Conservation (phyloP, 2,329 filamentous ascomycete genomes). For the Monilinia fructicola region DNA sequence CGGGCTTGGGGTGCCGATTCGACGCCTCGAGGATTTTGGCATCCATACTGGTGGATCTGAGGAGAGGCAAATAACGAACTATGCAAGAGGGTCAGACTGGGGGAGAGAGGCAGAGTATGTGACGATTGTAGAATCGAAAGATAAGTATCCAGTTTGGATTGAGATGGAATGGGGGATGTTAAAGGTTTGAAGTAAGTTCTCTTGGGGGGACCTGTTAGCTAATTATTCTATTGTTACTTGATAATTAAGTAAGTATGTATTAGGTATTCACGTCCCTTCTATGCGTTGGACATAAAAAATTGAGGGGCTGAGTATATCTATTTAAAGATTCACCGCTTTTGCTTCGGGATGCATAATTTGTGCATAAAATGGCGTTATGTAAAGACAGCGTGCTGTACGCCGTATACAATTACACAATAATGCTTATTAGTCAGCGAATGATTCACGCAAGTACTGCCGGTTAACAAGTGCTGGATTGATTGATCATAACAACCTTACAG, state of each 20-base stretch:
- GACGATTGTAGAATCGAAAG: conserved; percentile 1
- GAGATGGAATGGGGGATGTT: not conserved
- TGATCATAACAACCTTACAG: too few relatives aligned
- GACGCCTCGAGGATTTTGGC: conserved; percentile 58
- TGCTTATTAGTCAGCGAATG: too few relatives aligned
- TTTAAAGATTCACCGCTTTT: conserved; percentile 8
- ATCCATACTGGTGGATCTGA: conserved; percentile 45
- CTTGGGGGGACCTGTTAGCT: not conserved
- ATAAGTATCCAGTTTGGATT: conserved; percentile 1
- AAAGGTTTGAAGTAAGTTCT: not conserved
- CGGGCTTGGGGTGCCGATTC: conserved; percentile 59
- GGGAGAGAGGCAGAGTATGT: conserved; percentile 8
- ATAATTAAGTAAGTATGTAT: too few relatives aligned
- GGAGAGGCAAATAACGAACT: conserved; percentile 8
- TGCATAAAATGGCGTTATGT: conserved; percentile 11
- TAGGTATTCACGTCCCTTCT: conserved; percentile 22
- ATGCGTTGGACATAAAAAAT: conserved; percentile 24
- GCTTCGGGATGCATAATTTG: conserved; percentile 12
- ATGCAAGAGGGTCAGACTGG: not conserved
- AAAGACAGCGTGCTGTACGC: too few relatives aligned
- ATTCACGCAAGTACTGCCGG: too few relatives aligned
- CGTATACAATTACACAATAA: too few relatives aligned
- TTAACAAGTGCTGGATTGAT: too few relatives aligned
- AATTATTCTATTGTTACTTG: not conserved
- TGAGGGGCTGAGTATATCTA: conserved; percentile 6